These are phyloP conservation scores for Pezicula rhizophila DNA, from an alignment of 2,329 filamentous ascomycete species.

Conservation along the genomic window DNA sequence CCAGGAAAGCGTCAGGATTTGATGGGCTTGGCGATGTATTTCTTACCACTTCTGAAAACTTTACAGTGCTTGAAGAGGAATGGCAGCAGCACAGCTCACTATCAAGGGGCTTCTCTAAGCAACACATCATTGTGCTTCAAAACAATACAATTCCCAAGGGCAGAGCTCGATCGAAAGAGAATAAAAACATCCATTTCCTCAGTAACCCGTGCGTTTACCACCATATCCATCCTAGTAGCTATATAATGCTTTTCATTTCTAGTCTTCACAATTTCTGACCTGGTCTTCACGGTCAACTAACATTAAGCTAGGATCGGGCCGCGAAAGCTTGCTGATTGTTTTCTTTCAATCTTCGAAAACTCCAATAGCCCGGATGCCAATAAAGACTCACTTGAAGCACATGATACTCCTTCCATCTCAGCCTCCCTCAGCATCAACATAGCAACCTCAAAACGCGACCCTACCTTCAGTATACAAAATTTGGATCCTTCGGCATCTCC, in stretches of 20 bases:
- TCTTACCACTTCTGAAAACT: background rate
- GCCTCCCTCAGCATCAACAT: no score
- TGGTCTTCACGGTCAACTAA: no score
- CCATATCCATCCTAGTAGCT: background rate
- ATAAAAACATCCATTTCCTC: background rate
- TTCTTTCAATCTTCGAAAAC: no score
- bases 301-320: no score
- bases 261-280: background rate
- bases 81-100: constrained; percentile 3
- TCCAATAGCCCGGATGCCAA: no score
- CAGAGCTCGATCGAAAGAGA: background rate
- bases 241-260: background rate
- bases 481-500: background rate
- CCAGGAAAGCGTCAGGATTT: constrained; percentile 6
- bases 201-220: background rate
- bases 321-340: no score
- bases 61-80: constrained; percentile 7
- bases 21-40: constrained; percentile 4
- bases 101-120: background rate
- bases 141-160: background rate
- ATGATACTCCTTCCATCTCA: no score
- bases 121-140: background rate
- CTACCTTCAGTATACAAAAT: background rate
- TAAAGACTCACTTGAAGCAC: no score
- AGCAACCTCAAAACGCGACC: no score